phyloP scores from a whole-genome alignment of 2,329 filamentous ascomycete genomes.

The Colletotrichum noveboracense region DNA sequence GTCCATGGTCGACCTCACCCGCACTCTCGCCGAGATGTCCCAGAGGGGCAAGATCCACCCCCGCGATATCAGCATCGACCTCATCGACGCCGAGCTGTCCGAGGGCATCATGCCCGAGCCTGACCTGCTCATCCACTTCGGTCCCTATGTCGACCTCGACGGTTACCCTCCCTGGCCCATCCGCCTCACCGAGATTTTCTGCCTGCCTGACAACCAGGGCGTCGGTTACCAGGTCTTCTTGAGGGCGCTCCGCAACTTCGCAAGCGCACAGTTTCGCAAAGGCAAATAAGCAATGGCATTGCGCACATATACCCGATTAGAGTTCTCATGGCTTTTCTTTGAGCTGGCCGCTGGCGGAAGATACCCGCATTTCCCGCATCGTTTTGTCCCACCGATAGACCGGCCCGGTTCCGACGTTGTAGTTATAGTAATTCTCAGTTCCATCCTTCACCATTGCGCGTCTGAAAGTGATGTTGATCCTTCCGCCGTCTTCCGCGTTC shows the following conservation, averaged over 20 bases:
- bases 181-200: slow-evolving; percentile 91
- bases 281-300: slow-evolving; percentile 58
- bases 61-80: slow-evolving; percentile 80
- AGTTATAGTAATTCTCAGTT: slow-evolving; percentile 84
- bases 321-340: background rate
- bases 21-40: slow-evolving; percentile 93
- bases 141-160: slow-evolving; percentile 80
- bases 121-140: slow-evolving; percentile 87
- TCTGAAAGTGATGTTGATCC: slow-evolving; percentile 81
- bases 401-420: slow-evolving; percentile 76
- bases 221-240: slow-evolving; percentile 97
- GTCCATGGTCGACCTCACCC: slow-evolving; percentile 93
- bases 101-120: slow-evolving; percentile 85
- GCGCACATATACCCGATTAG: slow-evolving; percentile 13
- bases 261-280: slow-evolving; percentile 86
- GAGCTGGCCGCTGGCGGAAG: slow-evolving; percentile 27
- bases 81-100: slow-evolving; percentile 88
- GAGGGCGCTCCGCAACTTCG: slow-evolving; percentile 81
- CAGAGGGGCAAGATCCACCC: slow-evolving; percentile 84
- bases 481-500: slow-evolving; percentile 64
- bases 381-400: slow-evolving; percentile 71
- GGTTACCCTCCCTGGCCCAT: slow-evolving; percentile 98
- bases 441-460: slow-evolving; percentile 73
- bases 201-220: slow-evolving; percentile 75
- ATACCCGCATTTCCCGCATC: slow-evolving; percentile 53